Percentiles rank a stretch among this genome's conserved stretches.
Conservation (phyloP, 495 filamentous ascomycete species). For the Tuber brumale region DNA sequence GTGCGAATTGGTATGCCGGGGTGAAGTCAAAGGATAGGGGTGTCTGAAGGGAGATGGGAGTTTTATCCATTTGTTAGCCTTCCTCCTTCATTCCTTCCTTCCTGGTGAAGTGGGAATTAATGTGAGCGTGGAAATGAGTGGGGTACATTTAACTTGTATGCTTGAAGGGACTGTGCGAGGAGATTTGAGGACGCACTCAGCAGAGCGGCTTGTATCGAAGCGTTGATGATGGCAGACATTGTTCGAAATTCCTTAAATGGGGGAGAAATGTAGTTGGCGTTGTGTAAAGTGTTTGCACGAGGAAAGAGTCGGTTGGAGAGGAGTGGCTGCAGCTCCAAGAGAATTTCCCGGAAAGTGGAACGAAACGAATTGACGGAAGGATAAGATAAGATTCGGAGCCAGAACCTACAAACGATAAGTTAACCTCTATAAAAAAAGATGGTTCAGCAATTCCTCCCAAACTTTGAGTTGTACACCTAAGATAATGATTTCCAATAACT, state of each 20-base stretch:
- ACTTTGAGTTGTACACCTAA: too few species aligned
- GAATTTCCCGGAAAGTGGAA: neutral
- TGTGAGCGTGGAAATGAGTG: neutral
- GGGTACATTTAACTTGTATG: slow-evolving; percentile 58
- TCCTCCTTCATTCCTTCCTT: slow-evolving; percentile 8
- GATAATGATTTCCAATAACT: too few species aligned
- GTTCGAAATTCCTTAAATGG: neutral
- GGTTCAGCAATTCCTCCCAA: neutral
- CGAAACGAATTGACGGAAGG: neutral
- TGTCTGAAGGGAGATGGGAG: slow-evolving; percentile 44
- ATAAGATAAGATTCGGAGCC: neutral
- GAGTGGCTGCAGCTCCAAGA: neutral
- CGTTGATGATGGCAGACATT: slow-evolving; percentile 54
- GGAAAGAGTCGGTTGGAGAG: neutral
- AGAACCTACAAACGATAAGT: neutral
- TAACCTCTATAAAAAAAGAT: neutral
- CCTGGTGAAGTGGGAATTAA: neutral
- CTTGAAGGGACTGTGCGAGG: slow-evolving; percentile 69
- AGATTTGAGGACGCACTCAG: slow-evolving; percentile 72
- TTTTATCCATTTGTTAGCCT: slow-evolving; percentile 16
- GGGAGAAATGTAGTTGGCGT: too few species aligned
- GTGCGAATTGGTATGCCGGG: slow-evolving; percentile 68
- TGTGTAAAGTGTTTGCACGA: neutral
- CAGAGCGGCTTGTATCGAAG: slow-evolving; percentile 63
- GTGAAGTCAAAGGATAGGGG: slow-evolving; percentile 53